Evolutionary conservation across 495 filamentous ascomycete species (phyloP).

Genomic region (Neurospora sp.): DNA sequence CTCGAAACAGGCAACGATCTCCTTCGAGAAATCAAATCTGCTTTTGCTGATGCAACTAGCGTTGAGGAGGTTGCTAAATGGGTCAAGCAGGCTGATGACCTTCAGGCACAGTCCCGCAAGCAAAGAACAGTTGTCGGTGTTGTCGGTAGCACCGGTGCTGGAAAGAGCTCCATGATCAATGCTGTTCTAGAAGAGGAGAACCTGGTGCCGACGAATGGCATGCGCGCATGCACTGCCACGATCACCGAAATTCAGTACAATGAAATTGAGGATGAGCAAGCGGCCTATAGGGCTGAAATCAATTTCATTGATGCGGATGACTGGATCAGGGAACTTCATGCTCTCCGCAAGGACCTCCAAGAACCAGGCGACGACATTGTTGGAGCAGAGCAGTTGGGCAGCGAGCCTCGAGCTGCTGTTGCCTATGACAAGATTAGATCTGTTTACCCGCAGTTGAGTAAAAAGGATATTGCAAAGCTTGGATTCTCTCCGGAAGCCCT

Average conservation of each 20-base stretch:
- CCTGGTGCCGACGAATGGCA: slow-evolving; percentile 28
- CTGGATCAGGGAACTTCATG: slow-evolving; percentile 45
- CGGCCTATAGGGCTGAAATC: slow-evolving; percentile 48
- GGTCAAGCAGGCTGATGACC: slow-evolving; percentile 30
- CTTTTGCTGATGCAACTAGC: slow-evolving; percentile 5
- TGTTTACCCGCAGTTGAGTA: slow-evolving; percentile 50
- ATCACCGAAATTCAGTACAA: slow-evolving; percentile 59
- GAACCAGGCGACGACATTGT: slow-evolving; percentile 22
- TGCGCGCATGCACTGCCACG: slow-evolving; percentile 55
- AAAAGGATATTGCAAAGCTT: slow-evolving; percentile 29
- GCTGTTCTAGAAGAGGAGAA: slow-evolving; percentile 46
- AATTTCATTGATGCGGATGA: slow-evolving; percentile 48
- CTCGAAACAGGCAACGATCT: slow-evolving; percentile 4
- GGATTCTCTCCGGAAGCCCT: slow-evolving; percentile 29
- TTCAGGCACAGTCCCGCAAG: slow-evolving; percentile 6
- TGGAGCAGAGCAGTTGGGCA: slow-evolving; percentile 27
- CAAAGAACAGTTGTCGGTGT: slow-evolving; percentile 43
- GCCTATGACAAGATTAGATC: slow-evolving; percentile 56
- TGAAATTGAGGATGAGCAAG: slow-evolving; percentile 23
- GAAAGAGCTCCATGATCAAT: slow-evolving; percentile 53
- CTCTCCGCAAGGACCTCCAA: slow-evolving; percentile 40
- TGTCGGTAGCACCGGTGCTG: slow-evolving; percentile 48
- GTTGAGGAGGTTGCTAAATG: slow-evolving; percentile 20
- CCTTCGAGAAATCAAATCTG: slow-evolving; percentile 13
- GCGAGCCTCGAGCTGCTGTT: slow-evolving; percentile 44